Percentiles rank a stretch among this genome's conserved stretches.
Conservation (phyloP, 2,329 filamentous ascomycete species). For the Colletotrichum sp. region DNA sequence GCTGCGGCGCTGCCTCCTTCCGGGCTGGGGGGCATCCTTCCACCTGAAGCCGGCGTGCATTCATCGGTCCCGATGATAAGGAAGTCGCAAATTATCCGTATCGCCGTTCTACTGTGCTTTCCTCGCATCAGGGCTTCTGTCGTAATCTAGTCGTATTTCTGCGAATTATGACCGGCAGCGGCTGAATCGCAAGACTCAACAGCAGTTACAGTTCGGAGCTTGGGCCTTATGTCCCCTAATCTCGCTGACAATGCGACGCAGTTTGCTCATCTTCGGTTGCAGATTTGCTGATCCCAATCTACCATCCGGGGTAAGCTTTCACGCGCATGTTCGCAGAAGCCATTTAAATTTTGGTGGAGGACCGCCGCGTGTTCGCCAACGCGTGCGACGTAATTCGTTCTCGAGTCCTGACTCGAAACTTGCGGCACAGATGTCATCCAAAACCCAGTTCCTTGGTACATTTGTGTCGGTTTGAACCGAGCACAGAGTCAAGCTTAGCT, state of each 20-base stretch:
- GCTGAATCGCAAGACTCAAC: not conserved
- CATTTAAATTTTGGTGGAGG: not conserved
- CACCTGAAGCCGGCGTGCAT: not conserved
- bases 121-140: not conserved
- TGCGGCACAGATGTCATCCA: not conserved
- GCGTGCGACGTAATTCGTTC: not conserved
- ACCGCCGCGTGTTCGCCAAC: not conserved
- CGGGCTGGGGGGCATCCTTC: not conserved
- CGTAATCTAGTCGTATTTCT: not conserved
- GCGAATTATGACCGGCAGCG: not conserved
- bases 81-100: not conserved
- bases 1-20: not conserved
- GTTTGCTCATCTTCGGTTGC: not conserved
- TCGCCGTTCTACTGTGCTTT: not conserved
- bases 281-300: conserved; percentile 12
- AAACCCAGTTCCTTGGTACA: not conserved
- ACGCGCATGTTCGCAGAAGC: not conserved
- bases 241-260: not conserved
- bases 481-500: not conserved
- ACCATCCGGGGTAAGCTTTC: conserved; percentile 4
- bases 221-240: not conserved
- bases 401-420: not conserved
- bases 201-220: not conserved
- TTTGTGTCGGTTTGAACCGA: conserved; percentile 7
- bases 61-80: not conserved